Base-by-base conservation (phyloP, 2,329 filamentous ascomycete genomes). In the Tolypocladium guangdongense region DNA sequence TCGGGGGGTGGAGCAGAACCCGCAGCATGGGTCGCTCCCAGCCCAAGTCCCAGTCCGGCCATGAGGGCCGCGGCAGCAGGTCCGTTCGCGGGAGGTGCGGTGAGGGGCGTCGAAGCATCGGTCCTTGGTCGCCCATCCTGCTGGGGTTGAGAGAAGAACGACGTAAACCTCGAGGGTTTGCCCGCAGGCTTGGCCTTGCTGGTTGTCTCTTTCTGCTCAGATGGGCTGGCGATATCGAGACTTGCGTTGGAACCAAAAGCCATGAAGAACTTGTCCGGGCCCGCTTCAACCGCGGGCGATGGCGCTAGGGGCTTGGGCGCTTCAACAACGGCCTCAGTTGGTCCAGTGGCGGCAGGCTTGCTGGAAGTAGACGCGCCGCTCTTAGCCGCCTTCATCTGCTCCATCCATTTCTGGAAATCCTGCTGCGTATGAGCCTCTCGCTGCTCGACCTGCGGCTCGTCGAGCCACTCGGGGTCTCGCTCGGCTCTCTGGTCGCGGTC, bases 321-420 rank as follows among this genome's bases (percentile, higher is more conserved):
- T 55, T 80, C 78, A 41, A 65, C 57, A 18, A 64, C 62, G 24
- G 69, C 61, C 33, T 70, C 72, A 20, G 68, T 54, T 46, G 68
- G 62, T 20, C 71, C 62, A 4, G 66, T 54, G 37, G 62, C 56
- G 16, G 61, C 55, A 6, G 69, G 62, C 53, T 71, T 70, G 53
- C 71, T 64, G 59, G 76, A 66, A 49, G 60, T 32, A 22, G 55
- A 48, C 20, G 54, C 52, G 38, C 51, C 67, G 55, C 66, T 71
- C 62, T 77, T 81, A 57, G 81, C 78, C 39, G 83, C 84, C 68
- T 88, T 92, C 90, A 95, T 95, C 58, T 79, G 80, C 62, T 95
- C 89, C 78, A 96, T 96, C 83, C 92, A 96, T 60, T 88, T 88
- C 71, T 95, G 86, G 68, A 96, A 95, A 60, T 96, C 91, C 64